Evolutionary conservation across 305 asterid genomes (phyloP), one percentile per base, ranked within the genome.

Genomic region (Fraxinus nigra): DNA sequence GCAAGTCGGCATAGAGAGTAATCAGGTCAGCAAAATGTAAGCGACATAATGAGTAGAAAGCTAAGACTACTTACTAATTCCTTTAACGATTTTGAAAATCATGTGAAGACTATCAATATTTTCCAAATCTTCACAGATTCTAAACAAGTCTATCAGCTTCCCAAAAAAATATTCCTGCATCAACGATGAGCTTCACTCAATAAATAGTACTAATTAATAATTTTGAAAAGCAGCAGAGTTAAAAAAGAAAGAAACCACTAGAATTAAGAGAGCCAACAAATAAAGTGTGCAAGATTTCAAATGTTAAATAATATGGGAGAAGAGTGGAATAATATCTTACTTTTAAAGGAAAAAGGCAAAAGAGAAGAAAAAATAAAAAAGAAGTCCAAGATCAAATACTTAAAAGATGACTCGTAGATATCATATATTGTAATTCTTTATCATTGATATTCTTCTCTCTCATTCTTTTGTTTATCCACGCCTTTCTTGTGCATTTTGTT

Each of bases 41-140:
- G 76, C 54, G 56, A 59, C 54, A 81, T 10, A 48, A 54, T 46
- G n/a, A 76, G 78, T 28, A 30, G 35, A 83, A 70, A 67, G 87
- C 81, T 20, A 72, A 86, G 84, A 35, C 22, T 59, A 88, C 95
- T 91, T 88, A 93, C 98, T 89, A 83, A 93, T 94, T 88, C 98
- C 99, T 82, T 92, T 89, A 79, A 91, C 91, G 75, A 93, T 95
- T 86, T 92, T 94, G 89, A 92, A 93, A 35, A 94, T 87, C 86
- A 89, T 87, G 90, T 90, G 97, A 83, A 94, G 99, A 80, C 93
- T 92, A 30, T 93, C 98, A 20, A 89, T 43, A 82, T 93, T 90
- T 84, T 93, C 94, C 92, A 94, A 86, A 88, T 91, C 97, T 87
- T 94, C 98, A 89, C 94, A 93, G 75, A 89, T 82, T 81, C 94